phyloP scores from a whole-genome alignment of 108 stramenopile species.

The Parietichytrium sp. region DNA sequence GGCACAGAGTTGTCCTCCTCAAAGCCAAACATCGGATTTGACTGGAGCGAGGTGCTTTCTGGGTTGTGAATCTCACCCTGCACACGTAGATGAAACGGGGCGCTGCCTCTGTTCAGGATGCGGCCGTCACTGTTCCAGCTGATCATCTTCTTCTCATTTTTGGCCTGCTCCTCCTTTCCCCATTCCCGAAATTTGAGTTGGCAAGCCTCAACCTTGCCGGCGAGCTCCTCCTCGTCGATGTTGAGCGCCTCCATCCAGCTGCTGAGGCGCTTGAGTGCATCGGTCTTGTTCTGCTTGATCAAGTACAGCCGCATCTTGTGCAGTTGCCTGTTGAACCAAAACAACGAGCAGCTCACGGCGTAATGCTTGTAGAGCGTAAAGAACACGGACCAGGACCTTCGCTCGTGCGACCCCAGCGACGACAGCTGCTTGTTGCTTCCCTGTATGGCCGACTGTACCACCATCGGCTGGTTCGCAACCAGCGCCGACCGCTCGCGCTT shows the following conservation, averaged over 20 bases:
- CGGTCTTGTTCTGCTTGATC: slow-evolving; percentile 17
- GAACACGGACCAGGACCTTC: slow-evolving; percentile 18
- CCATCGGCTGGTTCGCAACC: slow-evolving; percentile 36
- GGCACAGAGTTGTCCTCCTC: background rate
- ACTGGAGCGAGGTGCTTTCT: background rate
- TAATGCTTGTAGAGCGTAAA: slow-evolving; percentile 37
- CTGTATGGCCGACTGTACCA: background rate
- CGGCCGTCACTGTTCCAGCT: background rate
- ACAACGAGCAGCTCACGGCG: background rate
- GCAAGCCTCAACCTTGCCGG: slow-evolving; percentile 31
- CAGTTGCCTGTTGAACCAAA: slow-evolving; percentile 32
- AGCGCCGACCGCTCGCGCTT: slow-evolving; percentile 31
- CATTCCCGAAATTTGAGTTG: slow-evolving; percentile 25
- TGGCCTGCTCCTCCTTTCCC: slow-evolving; percentile 36
- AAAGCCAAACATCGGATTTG: background rate
- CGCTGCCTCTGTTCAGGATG: background rate
- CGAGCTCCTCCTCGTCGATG: slow-evolving; percentile 23
- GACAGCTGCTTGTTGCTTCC: slow-evolving; percentile 39
- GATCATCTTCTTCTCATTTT: background rate
- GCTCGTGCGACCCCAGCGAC: slow-evolving; percentile 21
- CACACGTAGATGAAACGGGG: slow-evolving; percentile 3
- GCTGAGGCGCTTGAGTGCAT: slow-evolving; percentile 28
- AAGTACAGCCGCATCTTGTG: slow-evolving; percentile 35
- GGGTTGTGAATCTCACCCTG: background rate
- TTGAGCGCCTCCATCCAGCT: slow-evolving; percentile 33